phyloP scores from a whole-genome alignment of 2,329 filamentous ascomycete species.

The Emericellopsis atlantica region DNA sequence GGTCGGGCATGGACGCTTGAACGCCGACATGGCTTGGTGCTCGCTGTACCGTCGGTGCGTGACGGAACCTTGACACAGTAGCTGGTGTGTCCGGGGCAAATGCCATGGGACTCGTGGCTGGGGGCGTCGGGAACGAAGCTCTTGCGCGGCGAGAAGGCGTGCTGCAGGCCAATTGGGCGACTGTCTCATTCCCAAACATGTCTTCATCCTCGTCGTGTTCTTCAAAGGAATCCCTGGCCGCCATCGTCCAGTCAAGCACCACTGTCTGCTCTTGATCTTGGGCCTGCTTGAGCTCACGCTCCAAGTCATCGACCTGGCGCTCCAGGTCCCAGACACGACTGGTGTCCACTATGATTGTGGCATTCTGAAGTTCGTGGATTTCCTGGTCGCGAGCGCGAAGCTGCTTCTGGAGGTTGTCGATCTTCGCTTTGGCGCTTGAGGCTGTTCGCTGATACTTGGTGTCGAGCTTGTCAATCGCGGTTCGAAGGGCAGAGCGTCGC shows the following conservation, averaged over 20 bases:
- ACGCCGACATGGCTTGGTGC: slow-evolving; percentile 16
- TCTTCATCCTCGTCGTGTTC: slow-evolving; percentile 21
- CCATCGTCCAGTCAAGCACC: slow-evolving; percentile 32
- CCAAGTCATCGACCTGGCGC: slow-evolving; percentile 22
- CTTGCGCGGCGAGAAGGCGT: slow-evolving; percentile 29
- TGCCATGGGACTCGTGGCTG: slow-evolving; percentile 34
- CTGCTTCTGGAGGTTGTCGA: slow-evolving; percentile 33
- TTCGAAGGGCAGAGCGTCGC: slow-evolving; percentile 41
- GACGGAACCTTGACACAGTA: not conserved
- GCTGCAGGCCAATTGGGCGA: slow-evolving; percentile 36
- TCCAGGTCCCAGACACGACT: slow-evolving; percentile 28
- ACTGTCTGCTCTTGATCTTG: slow-evolving; percentile 3
- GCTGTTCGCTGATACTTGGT: slow-evolving; percentile 29
- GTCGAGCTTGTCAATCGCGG: slow-evolving; percentile 42
- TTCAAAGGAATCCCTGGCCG: slow-evolving; percentile 33
- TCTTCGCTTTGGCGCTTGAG: slow-evolving; percentile 27
- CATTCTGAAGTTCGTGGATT: slow-evolving; percentile 38
- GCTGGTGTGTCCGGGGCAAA: slow-evolving; percentile 20
- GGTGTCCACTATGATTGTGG: slow-evolving; percentile 35
- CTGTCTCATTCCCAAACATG: slow-evolving; percentile 33
- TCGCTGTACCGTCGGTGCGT: slow-evolving; percentile 3
- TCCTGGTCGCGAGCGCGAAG: slow-evolving; percentile 37
- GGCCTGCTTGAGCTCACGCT: slow-evolving; percentile 14
- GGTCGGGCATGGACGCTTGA: slow-evolving; percentile 28
- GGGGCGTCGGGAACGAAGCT: slow-evolving; percentile 41